These are phyloP conservation scores for Eragrostis tef DNA, from an alignment of 202 grass and related monocot species.

Conservation along the genomic window DNA sequence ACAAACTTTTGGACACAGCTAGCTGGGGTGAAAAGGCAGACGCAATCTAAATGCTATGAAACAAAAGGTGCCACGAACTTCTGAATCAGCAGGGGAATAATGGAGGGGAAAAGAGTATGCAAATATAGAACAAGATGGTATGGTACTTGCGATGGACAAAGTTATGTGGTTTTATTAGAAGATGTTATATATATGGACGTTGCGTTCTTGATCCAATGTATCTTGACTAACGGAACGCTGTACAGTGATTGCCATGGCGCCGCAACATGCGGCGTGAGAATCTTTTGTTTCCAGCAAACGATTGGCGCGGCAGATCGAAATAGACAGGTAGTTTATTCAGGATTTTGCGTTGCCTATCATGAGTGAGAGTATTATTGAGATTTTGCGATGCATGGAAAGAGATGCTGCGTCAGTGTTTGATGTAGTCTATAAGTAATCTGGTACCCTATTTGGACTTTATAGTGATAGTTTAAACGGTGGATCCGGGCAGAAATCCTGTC, in stretches of 20 bases:
- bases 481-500: neutral
- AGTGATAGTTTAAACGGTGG: neutral
- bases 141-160: neutral
- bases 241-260: neutral
- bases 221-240: neutral
- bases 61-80: conserved; percentile 34
- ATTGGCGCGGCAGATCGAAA: neutral
- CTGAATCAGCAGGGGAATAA: conserved; percentile 50
- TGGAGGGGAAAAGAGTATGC: neutral
- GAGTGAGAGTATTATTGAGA: neutral
- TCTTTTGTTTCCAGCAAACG: neutral
- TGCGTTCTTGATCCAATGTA: neutral
- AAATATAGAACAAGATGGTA: neutral
- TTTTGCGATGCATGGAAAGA: neutral
- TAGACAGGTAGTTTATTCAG: neutral
- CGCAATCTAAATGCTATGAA: conserved; percentile 10
- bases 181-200: neutral
- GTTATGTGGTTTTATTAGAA: neutral
- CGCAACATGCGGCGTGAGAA: neutral
- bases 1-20: neutral
- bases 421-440: neutral
- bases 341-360: conserved; percentile 4
- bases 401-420: neutral
- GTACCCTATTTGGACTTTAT: neutral
- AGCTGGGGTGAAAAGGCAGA: conserved; percentile 23